phyloP scores from a whole-genome alignment of 2,329 filamentous ascomycete species.

The Colletotrichum paranaense region DNA sequence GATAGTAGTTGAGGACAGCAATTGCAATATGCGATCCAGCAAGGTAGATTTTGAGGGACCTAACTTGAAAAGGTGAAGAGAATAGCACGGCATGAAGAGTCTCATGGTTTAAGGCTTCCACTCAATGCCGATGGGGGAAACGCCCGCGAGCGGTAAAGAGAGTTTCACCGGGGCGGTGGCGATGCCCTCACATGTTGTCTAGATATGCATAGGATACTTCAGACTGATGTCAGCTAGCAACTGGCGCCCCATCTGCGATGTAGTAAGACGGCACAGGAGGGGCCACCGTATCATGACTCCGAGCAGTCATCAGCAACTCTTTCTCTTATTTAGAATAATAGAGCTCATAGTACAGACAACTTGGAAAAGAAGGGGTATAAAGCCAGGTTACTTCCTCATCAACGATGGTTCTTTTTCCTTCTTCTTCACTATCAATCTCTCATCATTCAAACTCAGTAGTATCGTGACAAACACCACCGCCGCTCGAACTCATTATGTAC shows the following conservation, averaged over 20 bases:
- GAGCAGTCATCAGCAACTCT: background rate
- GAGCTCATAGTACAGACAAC: background rate
- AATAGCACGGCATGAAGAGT: background rate
- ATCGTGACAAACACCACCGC: background rate
- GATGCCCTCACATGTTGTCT: too few relatives aligned
- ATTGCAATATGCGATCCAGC: background rate
- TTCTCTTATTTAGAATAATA: background rate
- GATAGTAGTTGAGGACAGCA: background rate
- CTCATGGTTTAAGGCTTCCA: background rate
- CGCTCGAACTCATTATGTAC: constrained; percentile 4
- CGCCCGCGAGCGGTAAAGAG: too few relatives aligned
- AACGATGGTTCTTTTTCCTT: background rate
- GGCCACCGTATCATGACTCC: background rate
- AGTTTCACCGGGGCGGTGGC: too few relatives aligned
- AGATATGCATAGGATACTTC: background rate
- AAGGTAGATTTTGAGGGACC: background rate
- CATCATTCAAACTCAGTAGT: background rate
- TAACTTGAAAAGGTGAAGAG: background rate
- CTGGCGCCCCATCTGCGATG: background rate
- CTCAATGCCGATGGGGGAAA: too few relatives aligned
- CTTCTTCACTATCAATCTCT: constrained; percentile 1
- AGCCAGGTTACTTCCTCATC: background rate
- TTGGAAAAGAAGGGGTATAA: constrained; percentile 7
- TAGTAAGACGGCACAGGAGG: background rate
- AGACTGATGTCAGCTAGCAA: background rate